These are phyloP conservation scores for Leccinum subtestaceum DNA, from an alignment of 768 basidiomycete species.

Conservation along the genomic window DNA sequence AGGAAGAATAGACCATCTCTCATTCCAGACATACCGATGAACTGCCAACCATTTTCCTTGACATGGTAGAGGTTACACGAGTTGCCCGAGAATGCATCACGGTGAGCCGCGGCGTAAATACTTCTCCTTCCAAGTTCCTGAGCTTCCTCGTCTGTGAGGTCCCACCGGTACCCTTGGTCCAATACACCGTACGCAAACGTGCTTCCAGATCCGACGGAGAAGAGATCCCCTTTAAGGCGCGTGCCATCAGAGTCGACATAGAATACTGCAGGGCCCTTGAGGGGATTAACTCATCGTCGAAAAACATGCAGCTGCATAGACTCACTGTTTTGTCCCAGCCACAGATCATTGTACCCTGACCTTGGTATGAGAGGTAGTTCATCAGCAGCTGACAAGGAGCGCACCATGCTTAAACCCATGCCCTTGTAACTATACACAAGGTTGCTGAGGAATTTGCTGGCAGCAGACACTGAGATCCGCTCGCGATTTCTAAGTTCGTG, in stretches of 20 bases:
- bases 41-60: constrained; percentile 92
- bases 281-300: constrained; percentile 11
- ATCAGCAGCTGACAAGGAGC: constrained; percentile 24
- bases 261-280: constrained; percentile 86
- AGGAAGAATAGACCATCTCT: constrained; percentile 2
- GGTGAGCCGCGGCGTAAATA: constrained; percentile 95
- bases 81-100: constrained; percentile 96
- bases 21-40: constrained; percentile 66
- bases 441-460: constrained; percentile 95
- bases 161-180: constrained; percentile 94
- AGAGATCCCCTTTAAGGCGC: constrained; percentile 93
- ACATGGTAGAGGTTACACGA: constrained; percentile 95
- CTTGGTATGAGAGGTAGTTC: constrained; percentile 2
- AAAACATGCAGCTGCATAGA: constrained; percentile 5
- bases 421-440: constrained; percentile 98
- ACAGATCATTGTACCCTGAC: constrained; percentile 97
- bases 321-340: constrained; percentile 98
- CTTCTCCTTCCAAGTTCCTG: constrained; percentile 91
- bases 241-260: constrained; percentile 98
- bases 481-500: constrained; percentile 96
- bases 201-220: constrained; percentile 97
- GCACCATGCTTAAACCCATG: constrained; percentile 98
- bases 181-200: constrained; percentile 99
- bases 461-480: constrained; percentile 98
- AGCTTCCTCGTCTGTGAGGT: constrained; percentile 88